phyloP scores from a whole-genome alignment of 306 rosid genomes.

The Citrullus colocynthis region DNA sequence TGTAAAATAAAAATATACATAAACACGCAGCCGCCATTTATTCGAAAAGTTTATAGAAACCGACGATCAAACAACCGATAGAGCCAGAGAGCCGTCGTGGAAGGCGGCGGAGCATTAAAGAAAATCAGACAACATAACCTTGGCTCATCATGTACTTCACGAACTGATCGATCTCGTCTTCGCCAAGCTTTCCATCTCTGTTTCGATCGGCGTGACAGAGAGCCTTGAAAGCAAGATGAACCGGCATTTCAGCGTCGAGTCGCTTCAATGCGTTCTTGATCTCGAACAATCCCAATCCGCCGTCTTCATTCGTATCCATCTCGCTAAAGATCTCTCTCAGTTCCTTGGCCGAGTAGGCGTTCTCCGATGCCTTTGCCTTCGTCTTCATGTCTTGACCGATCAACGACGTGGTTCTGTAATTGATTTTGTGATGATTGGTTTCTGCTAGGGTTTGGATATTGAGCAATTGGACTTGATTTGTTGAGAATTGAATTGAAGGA shows the following conservation, averaged over 20 bases:
- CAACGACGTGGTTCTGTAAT: background rate
- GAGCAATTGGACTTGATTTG: background rate
- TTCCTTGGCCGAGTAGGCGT: background rate
- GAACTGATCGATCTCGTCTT: slow-evolving; percentile 7
- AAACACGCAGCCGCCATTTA: background rate
- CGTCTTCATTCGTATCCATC: slow-evolving; percentile 12
- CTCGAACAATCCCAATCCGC: slow-evolving; percentile 11
- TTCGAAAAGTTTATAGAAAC: background rate
- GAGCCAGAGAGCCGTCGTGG: too few relatives aligned
- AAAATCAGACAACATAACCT: background rate
- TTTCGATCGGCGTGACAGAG: slow-evolving; percentile 6
- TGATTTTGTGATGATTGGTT: background rate
- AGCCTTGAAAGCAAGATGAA: slow-evolving; percentile 3
- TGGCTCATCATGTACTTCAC: background rate
- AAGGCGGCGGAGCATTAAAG: background rate
- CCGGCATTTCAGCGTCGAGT: background rate
- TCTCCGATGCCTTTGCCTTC: background rate
- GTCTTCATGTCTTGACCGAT: background rate
- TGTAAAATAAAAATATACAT: background rate
- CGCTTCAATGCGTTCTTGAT: slow-evolving; percentile 4
- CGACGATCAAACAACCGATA: background rate
- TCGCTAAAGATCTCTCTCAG: background rate
- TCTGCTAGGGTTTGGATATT: too few relatives aligned
- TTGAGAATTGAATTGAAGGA: background rate
- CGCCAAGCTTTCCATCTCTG: background rate